Evolutionary conservation across 177 flowering plant species (phyloP), one percentile per base, ranked within the genome.

Genomic region (Vitis hybrid): DNA sequence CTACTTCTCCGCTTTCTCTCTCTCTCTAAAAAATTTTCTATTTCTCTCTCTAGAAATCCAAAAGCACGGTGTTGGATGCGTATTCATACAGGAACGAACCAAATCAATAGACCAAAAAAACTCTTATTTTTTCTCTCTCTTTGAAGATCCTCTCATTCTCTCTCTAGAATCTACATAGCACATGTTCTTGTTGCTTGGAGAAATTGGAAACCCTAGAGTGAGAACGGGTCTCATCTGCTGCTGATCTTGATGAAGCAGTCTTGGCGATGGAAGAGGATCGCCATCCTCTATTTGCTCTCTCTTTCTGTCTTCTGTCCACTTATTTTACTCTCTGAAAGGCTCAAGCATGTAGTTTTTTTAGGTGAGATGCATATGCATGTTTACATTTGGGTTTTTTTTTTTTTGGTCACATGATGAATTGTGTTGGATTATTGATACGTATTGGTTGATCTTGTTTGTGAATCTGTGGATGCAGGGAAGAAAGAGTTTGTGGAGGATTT

Each of bases 211-310:
- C 61, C 75, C 65, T 66, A 58, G 63, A 67, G 40, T 40, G 68
- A 17, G 65, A 62, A 48, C 14, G 17, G 30, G n/a, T 15, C 2
- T 12, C 50, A 6, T 51, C 18, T 50, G 21, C 64, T 15, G 52
- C 5, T 56, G 71, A 32, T 61, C 65, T 84, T 76, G 86, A 93
- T 89, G 98, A 90, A 80, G 86, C 77, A 70, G 69, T 51, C 64
- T 73, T 81, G 79, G 10, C 80, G 85, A 76, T 82, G 88, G 66
- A 86, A 82, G 94, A 89, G 97, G 96, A 90, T 86, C 66, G 35
- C 85, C 48, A 84, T 94, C 90, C 93, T 94, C 97, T 81, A 70
- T 11, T 68, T 91, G 61, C 90, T 94, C 19, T 78, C 68, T 17
- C 14, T 89, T 56, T 82, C 91, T 15, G 88, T 94, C 3, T 51